Evolutionary conservation across 805 yeast genomes (phyloP), one percentile per base, ranked within the genome.

Genomic region (Tetrapisispora namnaoensis): DNA sequence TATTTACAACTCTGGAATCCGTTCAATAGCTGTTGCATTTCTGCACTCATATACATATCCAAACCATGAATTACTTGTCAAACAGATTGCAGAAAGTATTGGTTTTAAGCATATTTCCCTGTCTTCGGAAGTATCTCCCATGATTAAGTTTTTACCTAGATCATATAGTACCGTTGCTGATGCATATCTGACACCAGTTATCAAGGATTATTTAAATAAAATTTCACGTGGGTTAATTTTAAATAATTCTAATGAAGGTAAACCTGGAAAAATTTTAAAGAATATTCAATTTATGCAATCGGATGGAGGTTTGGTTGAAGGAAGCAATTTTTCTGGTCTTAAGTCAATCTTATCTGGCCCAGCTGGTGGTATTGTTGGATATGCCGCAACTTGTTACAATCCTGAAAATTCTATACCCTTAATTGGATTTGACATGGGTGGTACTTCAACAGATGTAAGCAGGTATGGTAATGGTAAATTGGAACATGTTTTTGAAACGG

Each of bases 311-410:
- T 74, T 91, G 51, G 89, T 90, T 21, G 88, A 88, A 49, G 89
- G 93, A 59, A 72, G 79, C 21, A 75, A 78, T 44, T 91, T 91
- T 63, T 83, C 96, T 0, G 98, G 98, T 1, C 70, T 91, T 36
- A 76, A 80, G 56, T 95, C 98, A 3, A 85, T 91, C 44, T 68
- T 91, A 35, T 87, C 96, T 1, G 98, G 98, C 2, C 98, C 98
- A 2, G 98, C 98, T 10, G 98, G 98, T 37, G 98, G 98, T 45
- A 95, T 91, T 50, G 96, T 91, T 34, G 98, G 98, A 0, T 86
- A 80, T 57, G 86, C 96, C 0, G 75, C 79, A 46, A 90, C 98
- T 0, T 86, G 95, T 52, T 87, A 74, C 61, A 73, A 79, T 51
- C 66, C 69, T 1, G 58, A 67, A n/a, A 75, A 76, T 48, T 66